Evolutionary conservation across 2,329 filamentous ascomycete genomes (phyloP).

Genomic region (Aspergillus pseudoviridinutans): DNA sequence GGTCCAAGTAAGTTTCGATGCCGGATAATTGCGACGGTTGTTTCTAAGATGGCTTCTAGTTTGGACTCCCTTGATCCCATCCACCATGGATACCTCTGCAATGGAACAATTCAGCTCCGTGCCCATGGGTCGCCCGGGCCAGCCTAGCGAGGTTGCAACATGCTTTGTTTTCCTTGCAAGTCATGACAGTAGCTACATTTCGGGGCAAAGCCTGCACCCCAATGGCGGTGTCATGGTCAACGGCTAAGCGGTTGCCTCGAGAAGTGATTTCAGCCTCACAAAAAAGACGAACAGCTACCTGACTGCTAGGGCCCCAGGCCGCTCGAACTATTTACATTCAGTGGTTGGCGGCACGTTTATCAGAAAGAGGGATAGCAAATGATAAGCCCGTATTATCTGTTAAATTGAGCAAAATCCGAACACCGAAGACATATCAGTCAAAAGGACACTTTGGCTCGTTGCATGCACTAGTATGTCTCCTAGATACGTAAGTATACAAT

Average conservation of each 20-base stretch:
- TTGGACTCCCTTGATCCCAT: conserved; percentile 71
- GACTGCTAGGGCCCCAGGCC: not conserved
- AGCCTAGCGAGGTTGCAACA: conserved; percentile 77
- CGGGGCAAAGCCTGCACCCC: conserved; percentile 66
- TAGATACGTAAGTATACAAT: not conserved
- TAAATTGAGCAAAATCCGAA: not conserved
- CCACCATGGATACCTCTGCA: conserved; percentile 66
- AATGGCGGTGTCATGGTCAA: conserved; percentile 58
- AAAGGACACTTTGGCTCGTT: not conserved
- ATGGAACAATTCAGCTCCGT: conserved; percentile 66
- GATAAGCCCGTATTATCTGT: not conserved
- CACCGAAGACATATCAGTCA: not conserved
- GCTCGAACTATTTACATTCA: not conserved
- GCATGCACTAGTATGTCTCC: not conserved
- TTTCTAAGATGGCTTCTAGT: conserved; percentile 39
- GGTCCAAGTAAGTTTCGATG: conserved; percentile 52
- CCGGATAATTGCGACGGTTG: not conserved
- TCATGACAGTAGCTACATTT: conserved; percentile 68
- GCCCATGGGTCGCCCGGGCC: conserved; percentile 72
- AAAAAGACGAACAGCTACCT: not conserved
- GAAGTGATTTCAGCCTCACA: not conserved
- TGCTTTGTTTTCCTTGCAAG: conserved; percentile 79
- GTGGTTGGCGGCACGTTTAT: not conserved
- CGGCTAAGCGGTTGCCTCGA: conserved; percentile 24
- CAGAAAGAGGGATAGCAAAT: not conserved